Conservation (phyloP, 2,329 filamentous ascomycete genomes). For the Raffaelea deltoideospora region DNA sequence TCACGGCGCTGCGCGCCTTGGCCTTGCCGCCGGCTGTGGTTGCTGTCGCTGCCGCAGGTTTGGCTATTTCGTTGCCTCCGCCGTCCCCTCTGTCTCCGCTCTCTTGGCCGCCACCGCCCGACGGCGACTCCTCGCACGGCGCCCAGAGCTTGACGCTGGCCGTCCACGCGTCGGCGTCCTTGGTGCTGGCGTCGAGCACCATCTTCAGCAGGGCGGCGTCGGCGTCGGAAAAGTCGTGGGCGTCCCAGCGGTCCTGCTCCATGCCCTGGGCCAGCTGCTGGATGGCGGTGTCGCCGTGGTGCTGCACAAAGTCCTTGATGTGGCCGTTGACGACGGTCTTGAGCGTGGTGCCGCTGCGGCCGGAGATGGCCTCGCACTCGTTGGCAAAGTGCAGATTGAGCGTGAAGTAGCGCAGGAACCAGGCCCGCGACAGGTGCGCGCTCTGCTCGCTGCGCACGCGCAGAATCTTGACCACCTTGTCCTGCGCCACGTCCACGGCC, state of each 20-base stretch:
- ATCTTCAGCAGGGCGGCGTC: constrained; percentile 44
- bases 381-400: constrained; percentile 73
- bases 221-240: constrained; percentile 55
- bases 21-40: constrained; percentile 29
- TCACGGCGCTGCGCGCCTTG: constrained; percentile 54
- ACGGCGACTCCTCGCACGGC: constrained; percentile 17
- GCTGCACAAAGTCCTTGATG: constrained; percentile 65
- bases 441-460: constrained; percentile 65
- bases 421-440: constrained; percentile 47
- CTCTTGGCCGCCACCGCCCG: constrained; percentile 20
- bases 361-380: constrained; percentile 74
- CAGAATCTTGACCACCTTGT: constrained; percentile 59
- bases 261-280: constrained; percentile 62
- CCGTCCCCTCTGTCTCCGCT: constrained; percentile 9
- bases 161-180: constrained; percentile 53
- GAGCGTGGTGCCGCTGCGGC: constrained; percentile 57
- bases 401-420: constrained; percentile 69
- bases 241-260: constrained; percentile 68
- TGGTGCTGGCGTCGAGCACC: constrained; percentile 55
- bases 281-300: constrained; percentile 55
- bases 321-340: constrained; percentile 71
- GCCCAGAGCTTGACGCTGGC: constrained; percentile 44
- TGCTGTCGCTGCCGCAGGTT: not conserved
- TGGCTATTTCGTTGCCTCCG: not conserved
- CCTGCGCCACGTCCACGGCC: constrained; percentile 67